A percentile compares a stretch with the other conserved stretches of the same genome.
Conservation (phyloP, 108 stramenopile genomes). For the Pseudonitzschia multistriata region DNA sequence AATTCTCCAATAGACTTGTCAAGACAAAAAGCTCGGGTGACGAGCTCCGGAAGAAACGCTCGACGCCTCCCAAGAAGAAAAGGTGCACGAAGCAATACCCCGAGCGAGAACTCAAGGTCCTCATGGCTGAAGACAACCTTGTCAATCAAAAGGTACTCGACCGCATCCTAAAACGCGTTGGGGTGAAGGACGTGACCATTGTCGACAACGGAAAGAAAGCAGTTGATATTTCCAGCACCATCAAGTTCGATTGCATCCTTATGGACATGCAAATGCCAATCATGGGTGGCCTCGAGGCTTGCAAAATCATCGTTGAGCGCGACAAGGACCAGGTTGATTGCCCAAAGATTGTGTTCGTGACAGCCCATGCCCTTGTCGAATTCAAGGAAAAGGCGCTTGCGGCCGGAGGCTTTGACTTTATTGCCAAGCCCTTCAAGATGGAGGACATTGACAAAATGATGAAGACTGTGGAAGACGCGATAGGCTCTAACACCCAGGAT, state of each 20-base stretch:
- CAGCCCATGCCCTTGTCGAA: slow-evolving; percentile 36
- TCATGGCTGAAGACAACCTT: slow-evolving; percentile 41
- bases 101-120: slow-evolving; percentile 5
- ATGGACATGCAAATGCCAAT: slow-evolving; percentile 56
- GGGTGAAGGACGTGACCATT: slow-evolving; percentile 25
- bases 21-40: neutral
- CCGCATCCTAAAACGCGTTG: slow-evolving; percentile 32
- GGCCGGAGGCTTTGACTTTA: slow-evolving; percentile 33
- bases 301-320: slow-evolving; percentile 20
- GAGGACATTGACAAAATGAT: slow-evolving; percentile 19
- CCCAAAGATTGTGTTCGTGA: slow-evolving; percentile 38
- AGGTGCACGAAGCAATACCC: neutral
- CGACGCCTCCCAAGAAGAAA: neutral
- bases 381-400: slow-evolving; percentile 27
- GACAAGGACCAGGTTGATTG: slow-evolving; percentile 8
- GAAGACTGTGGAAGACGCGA: neutral
- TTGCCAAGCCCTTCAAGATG: slow-evolving; percentile 42
- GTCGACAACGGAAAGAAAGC: slow-evolving; percentile 44
- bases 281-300: slow-evolving; percentile 45
- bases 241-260: slow-evolving; percentile 32
- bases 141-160: slow-evolving; percentile 42
- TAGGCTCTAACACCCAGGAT: no score
- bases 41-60: neutral
- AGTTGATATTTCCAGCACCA: slow-evolving; percentile 23
- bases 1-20: neutral